Evolutionary conservation across 2,329 filamentous ascomycete genomes (phyloP).

Genomic region (Periconia sp.): DNA sequence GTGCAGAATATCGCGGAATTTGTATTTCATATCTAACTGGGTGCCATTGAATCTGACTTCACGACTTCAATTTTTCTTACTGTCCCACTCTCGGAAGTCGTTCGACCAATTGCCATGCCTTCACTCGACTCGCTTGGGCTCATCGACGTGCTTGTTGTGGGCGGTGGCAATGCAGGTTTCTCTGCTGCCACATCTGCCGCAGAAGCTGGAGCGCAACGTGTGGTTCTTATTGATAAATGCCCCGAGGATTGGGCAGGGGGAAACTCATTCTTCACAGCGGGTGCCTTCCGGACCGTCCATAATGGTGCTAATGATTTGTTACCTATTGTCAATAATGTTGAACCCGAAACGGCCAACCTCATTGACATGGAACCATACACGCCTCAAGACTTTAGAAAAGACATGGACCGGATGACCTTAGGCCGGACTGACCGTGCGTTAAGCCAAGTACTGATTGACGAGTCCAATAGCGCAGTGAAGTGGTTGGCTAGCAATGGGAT

Average conservation of each 20-base stretch:
- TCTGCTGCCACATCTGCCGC: slow-evolving; percentile 64
- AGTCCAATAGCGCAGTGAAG: slow-evolving; percentile 58
- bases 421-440: slow-evolving; percentile 61
- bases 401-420: slow-evolving; percentile 63
- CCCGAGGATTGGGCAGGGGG: slow-evolving; percentile 66
- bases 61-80: too few species aligned
- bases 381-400: slow-evolving; percentile 58
- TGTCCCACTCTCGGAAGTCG: too few species aligned
- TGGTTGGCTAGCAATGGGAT: slow-evolving; percentile 63
- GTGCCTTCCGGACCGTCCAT: slow-evolving; percentile 66
- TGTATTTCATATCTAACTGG: too few species aligned
- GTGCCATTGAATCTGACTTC: too few species aligned
- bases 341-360: slow-evolving; percentile 48
- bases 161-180: slow-evolving; percentile 70
- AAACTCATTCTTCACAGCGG: slow-evolving; percentile 70
- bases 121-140: background rate
- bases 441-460: slow-evolving; percentile 56
- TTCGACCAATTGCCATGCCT: too few species aligned
- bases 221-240: slow-evolving; percentile 66
- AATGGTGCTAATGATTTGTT: slow-evolving; percentile 63
- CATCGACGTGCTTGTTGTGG: slow-evolving; percentile 60
- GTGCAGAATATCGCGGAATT: too few species aligned
- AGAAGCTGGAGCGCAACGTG: slow-evolving; percentile 51
- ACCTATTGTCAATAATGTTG: slow-evolving; percentile 66
- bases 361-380: slow-evolving; percentile 68